Evolutionary conservation across 2,329 filamentous ascomycete genomes (phyloP).

Genomic region (Purpureocillium lavendulum): DNA sequence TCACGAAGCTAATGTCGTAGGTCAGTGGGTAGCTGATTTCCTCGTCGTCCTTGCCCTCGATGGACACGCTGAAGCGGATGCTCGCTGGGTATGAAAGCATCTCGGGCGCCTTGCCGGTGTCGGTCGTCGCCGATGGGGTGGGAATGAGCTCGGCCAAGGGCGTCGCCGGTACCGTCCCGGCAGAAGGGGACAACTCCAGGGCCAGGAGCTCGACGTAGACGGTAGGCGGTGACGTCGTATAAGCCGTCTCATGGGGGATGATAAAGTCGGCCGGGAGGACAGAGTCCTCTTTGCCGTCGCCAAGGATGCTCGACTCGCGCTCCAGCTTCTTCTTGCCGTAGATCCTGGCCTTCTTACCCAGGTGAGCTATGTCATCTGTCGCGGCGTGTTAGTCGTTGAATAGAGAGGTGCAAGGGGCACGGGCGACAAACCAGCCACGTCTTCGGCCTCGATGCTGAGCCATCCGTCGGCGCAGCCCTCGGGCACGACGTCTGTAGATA

Average conservation of each 20-base stretch:
- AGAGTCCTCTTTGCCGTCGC: constrained; percentile 44
- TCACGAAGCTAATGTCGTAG: constrained; percentile 57
- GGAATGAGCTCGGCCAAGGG: constrained; percentile 31
- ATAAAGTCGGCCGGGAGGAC: constrained; percentile 55
- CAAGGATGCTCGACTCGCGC: constrained; percentile 51
- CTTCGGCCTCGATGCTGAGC: constrained; percentile 49
- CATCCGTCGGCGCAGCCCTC: constrained; percentile 44
- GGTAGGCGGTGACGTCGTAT: constrained; percentile 37
- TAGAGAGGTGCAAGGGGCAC: neutral
- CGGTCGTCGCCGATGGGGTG: constrained; percentile 30
- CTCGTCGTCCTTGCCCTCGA: constrained; percentile 30
- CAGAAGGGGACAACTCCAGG: constrained; percentile 37
- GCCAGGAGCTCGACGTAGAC: constrained; percentile 40
- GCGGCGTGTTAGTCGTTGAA: too few species aligned
- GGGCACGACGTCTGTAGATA: constrained; percentile 52
- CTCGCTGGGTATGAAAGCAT: constrained; percentile 25
- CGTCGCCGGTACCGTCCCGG: constrained; percentile 35
- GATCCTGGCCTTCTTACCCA: constrained; percentile 48
- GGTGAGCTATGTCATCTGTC: constrained; percentile 38
- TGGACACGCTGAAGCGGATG: constrained; percentile 24
- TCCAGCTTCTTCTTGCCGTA: constrained; percentile 54
- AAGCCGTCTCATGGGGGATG: constrained; percentile 48
- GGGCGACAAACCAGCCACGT: constrained; percentile 31
- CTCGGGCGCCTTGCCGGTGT: constrained; percentile 22
- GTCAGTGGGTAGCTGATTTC: constrained; percentile 36